Evolutionary conservation across 495 filamentous ascomycete genomes (phyloP), one percentile per base, ranked within the genome.

Genomic region (Lepidopterella palustris): DNA sequence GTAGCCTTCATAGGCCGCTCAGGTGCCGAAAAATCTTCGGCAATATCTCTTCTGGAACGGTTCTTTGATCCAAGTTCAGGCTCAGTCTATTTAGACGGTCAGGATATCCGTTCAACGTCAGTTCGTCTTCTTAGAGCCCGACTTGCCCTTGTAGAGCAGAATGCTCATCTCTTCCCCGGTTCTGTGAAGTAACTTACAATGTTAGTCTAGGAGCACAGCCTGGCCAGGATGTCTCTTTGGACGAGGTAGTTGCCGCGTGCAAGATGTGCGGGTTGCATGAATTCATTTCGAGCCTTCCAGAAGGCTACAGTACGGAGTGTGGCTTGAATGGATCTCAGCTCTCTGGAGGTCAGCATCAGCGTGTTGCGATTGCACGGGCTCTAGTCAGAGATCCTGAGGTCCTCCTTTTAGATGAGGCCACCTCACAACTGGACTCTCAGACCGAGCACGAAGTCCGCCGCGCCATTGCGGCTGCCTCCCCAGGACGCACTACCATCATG

Each of bases 401-500:
- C 4, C 60, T 72, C 1, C 54, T 96, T 23, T 70, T 96, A 39
- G 90, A 96, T 63, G 91, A 96, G 68, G 86, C 86, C 5, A 96
- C 89, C 0, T 86, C 84, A 65, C 87, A 90, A 23, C 71, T 96
- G 23, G 91, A 96, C 67, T 71, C 68, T 2, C 81, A 84, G 53
- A 71, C 62, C 27, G 45, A 49, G n/a, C n/a, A 49, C 3, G n/a
- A 24, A 49, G 23, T 49, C 24, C 45, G 23, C 3, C 10, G n/a
- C n/a, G n/a, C 45, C 3, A 49, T 63, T 9, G 62, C 63, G 13
- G 56, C 66, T 1, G 57, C 29, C n/a, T 45, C 57, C 13, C 27
- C 45, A 4, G 63, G 64, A 4, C 50, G 76, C 21, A 79, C 77
- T 8, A 73, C 69, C 11, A 60, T 79, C 20, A 61, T 71, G 42